Percentiles rank a stretch among this genome's conserved stretches.
These are phyloP conservation scores for Hemileccinum impolitum DNA, from an alignment of 768 basidiomycete species.

Conservation along the genomic window DNA sequence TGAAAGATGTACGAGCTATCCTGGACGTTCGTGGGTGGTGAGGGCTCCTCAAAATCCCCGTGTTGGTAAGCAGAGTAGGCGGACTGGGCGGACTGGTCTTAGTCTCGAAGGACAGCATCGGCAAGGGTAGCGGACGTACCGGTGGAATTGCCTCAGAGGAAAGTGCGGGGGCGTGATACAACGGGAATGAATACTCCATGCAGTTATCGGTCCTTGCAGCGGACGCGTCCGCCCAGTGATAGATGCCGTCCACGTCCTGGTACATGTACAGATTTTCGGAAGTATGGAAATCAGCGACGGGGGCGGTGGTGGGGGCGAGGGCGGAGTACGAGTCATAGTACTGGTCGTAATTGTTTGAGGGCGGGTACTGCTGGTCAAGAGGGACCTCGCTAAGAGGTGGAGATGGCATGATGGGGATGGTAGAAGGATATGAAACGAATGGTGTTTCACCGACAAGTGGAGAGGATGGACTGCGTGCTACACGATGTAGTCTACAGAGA, in stretches of 20 bases:
- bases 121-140: conserved; percentile 13
- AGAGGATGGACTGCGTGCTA: conserved; percentile 11
- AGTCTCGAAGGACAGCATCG: conserved; percentile 3
- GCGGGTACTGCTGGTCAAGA: conserved; percentile 19
- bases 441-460: neutral
- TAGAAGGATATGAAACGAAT: conserved; percentile 22
- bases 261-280: conserved; percentile 28
- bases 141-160: conserved; percentile 13
- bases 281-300: conserved; percentile 21
- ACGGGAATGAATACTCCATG: conserved; percentile 16
- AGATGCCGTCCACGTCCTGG: conserved; percentile 27
- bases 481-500: conserved; percentile 21
- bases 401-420: conserved; percentile 24
- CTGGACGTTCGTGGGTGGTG: conserved; percentile 13
- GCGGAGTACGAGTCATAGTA: conserved; percentile 22
- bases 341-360: conserved; percentile 16
- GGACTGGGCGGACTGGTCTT: conserved; percentile 9
- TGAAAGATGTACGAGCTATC: conserved; percentile 20
- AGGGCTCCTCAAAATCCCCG: conserved; percentile 10
- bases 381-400: conserved; percentile 20
- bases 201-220: conserved; percentile 23
- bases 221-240: conserved; percentile 28
- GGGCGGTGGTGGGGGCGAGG: conserved; percentile 13
- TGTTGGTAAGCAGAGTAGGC: conserved; percentile 18
- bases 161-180: conserved; percentile 13